phyloP scores from a whole-genome alignment of 768 basidiomycete genomes.

The Serendipita sp. region DNA sequence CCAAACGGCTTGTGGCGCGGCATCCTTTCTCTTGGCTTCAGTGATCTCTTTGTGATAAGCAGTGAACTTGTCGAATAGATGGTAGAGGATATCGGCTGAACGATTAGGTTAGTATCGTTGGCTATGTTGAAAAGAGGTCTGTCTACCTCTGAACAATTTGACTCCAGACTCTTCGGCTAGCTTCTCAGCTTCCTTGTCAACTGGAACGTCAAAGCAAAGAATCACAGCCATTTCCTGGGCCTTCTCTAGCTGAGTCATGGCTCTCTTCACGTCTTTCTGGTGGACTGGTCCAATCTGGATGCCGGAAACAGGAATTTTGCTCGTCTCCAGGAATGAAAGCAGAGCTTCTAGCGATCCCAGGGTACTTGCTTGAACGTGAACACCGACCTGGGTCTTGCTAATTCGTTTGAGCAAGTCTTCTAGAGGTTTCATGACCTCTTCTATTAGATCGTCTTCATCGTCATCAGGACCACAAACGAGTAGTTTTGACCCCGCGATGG shows the following conservation, averaged over 20 bases:
- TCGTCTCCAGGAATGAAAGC: slow-evolving; percentile 82
- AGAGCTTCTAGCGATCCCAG: slow-evolving; percentile 93
- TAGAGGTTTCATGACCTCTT: slow-evolving; percentile 93
- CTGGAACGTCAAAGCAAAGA: slow-evolving; percentile 87
- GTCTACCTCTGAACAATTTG: slow-evolving; percentile 75
- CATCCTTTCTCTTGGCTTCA: slow-evolving; percentile 83
- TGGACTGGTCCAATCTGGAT: slow-evolving; percentile 97
- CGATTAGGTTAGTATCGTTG: slow-evolving; percentile 1
- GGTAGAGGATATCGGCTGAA: slow-evolving; percentile 94
- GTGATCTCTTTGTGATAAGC: slow-evolving; percentile 82
- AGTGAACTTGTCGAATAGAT: slow-evolving; percentile 90
- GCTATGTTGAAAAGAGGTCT: neutral
- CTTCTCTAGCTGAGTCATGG: slow-evolving; percentile 86
- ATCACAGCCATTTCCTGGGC: slow-evolving; percentile 90
- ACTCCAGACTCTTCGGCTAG: slow-evolving; percentile 91
- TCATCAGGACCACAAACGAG: slow-evolving; percentile 89
- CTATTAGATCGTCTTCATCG: slow-evolving; percentile 85
- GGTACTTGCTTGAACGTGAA: slow-evolving; percentile 94
- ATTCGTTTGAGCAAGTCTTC: slow-evolving; percentile 76
- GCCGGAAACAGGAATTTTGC: slow-evolving; percentile 93
- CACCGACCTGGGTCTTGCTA: slow-evolving; percentile 90
- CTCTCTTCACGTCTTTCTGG: slow-evolving; percentile 86
- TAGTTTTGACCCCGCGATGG: slow-evolving; percentile 89
- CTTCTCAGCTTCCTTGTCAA: slow-evolving; percentile 86
- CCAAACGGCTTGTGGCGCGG: slow-evolving; percentile 92